phyloP scores from a whole-genome alignment of 139 green algal species.

The Trebouxia sp. region DNA sequence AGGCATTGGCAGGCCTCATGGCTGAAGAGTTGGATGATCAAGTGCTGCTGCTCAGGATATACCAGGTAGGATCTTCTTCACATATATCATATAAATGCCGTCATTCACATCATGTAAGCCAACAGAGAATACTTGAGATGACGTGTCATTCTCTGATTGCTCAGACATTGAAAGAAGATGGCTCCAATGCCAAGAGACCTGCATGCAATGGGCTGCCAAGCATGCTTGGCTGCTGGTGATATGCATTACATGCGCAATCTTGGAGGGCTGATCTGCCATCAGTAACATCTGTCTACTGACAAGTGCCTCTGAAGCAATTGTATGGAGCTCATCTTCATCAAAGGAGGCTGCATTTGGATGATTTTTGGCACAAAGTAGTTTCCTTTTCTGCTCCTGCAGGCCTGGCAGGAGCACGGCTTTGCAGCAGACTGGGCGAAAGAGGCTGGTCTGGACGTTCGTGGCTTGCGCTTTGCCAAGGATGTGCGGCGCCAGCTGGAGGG shows the following conservation, averaged over 20 bases:
- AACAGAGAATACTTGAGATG: too few species aligned
- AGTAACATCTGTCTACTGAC: too few species aligned
- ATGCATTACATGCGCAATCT: too few species aligned
- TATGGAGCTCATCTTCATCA: too few species aligned
- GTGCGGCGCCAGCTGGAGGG: slow-evolving; percentile 82
- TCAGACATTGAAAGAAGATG: too few species aligned
- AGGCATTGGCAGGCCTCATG: slow-evolving; percentile 50
- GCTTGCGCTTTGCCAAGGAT: slow-evolving; percentile 84
- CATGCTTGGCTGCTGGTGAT: too few species aligned
- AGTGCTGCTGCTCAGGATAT: slow-evolving; percentile 84
- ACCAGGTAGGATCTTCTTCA: slow-evolving; percentile 44
- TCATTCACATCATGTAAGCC: not conserved
- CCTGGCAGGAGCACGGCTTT: slow-evolving; percentile 62
- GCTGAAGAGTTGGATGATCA: slow-evolving; percentile 81
- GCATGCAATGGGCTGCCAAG: too few species aligned
- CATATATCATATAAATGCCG: not conserved
- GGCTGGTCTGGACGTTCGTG: slow-evolving; percentile 72
- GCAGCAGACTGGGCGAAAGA: slow-evolving; percentile 46
- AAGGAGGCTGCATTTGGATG: too few species aligned
- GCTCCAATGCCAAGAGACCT: too few species aligned
- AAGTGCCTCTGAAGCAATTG: too few species aligned
- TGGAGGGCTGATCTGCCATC: too few species aligned
- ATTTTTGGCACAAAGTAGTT: not conserved
- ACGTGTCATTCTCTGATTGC: too few species aligned
- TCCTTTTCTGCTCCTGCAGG: slow-evolving; percentile 34